Conservation (phyloP, 2,329 filamentous ascomycete species). For the Paramyrothecium sp. region DNA sequence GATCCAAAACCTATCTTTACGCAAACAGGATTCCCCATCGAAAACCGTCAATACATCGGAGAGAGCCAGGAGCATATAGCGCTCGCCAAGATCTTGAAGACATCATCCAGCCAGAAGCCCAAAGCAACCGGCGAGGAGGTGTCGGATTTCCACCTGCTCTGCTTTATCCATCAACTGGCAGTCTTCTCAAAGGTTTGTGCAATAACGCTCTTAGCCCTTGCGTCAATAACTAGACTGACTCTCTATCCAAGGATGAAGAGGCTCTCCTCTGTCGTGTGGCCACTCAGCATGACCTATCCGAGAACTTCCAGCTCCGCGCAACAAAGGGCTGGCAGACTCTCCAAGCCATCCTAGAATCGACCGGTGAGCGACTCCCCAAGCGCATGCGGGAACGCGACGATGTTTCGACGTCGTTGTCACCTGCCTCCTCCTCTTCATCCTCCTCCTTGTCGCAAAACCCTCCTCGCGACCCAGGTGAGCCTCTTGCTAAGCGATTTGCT, state of each 20-base stretch:
- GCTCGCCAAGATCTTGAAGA: constrained; percentile 67
- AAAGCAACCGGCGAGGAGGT: constrained; percentile 64
- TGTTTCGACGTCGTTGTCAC: constrained; percentile 18
- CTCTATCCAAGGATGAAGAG: constrained; percentile 73
- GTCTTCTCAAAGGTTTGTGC: constrained; percentile 77
- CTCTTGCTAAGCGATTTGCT: constrained; percentile 66
- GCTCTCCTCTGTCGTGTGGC: constrained; percentile 82
- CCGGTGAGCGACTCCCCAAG: constrained; percentile 94
- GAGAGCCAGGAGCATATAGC: constrained; percentile 77
- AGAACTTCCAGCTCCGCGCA: constrained; percentile 79
- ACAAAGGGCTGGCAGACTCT: constrained; percentile 93
- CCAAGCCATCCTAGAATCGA: constrained; percentile 89
- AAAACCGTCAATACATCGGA: constrained; percentile 85
- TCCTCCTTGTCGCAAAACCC: constrained; percentile 23
- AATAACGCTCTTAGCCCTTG: neutral
- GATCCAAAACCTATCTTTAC: constrained; percentile 75
- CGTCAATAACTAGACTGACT: constrained; percentile 3
- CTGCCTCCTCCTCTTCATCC: constrained; percentile 21
- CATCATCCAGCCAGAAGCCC: constrained; percentile 56
- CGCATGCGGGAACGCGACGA: constrained; percentile 48
- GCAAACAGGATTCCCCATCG: constrained; percentile 76
- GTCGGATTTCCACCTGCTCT: constrained; percentile 94
- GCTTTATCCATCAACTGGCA: constrained; percentile 77
- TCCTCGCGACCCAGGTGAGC: constrained; percentile 43
- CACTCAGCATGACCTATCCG: constrained; percentile 74